phyloP scores from a whole-genome alignment of 768 basidiomycete species.

The Kwoniella heveanensis region DNA sequence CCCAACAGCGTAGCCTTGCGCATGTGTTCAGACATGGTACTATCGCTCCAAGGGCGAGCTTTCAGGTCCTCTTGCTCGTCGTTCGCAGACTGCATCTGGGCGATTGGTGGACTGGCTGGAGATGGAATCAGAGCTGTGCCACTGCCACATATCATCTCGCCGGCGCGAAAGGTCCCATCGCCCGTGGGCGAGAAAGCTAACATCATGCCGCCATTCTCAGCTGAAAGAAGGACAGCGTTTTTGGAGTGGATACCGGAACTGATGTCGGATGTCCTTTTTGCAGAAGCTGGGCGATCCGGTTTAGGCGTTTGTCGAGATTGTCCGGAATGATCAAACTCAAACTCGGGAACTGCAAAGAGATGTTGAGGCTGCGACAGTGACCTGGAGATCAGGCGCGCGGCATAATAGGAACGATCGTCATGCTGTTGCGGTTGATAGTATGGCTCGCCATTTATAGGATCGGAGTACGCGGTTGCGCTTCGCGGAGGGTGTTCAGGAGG shows the following conservation, averaged over 20 bases:
- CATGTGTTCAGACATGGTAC: slow-evolving; percentile 30
- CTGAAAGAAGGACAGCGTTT: slow-evolving; percentile 39
- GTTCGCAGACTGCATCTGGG: neutral
- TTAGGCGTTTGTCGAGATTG: neutral
- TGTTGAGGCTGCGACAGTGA: slow-evolving; percentile 21
- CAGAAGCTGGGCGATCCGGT: neutral
- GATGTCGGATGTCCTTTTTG: slow-evolving; percentile 34
- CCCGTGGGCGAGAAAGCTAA: slow-evolving; percentile 39
- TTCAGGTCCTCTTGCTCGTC: slow-evolving; percentile 16
- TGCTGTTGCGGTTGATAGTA: slow-evolving; percentile 7
- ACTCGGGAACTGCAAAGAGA: slow-evolving; percentile 10
- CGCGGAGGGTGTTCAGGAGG: slow-evolving; percentile 18
- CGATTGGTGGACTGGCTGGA: slow-evolving; percentile 14
- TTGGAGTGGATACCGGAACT: slow-evolving; percentile 40
- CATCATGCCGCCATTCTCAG: slow-evolving; percentile 45
- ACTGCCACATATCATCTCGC: slow-evolving; percentile 30
- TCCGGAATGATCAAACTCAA: slow-evolving; percentile 5
- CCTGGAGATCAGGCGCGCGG: slow-evolving; percentile 10
- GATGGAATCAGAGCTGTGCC: slow-evolving; percentile 31
- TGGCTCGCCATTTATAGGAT: slow-evolving; percentile 10
- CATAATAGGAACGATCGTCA: neutral
- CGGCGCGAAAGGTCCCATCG: slow-evolving; percentile 28
- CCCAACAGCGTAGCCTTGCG: slow-evolving; percentile 24
- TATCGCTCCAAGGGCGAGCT: slow-evolving; percentile 43
- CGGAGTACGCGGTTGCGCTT: slow-evolving; percentile 17